phyloP scores from a whole-genome alignment of 1,139 yeast species.

The Torulaspora globosa region DNA sequence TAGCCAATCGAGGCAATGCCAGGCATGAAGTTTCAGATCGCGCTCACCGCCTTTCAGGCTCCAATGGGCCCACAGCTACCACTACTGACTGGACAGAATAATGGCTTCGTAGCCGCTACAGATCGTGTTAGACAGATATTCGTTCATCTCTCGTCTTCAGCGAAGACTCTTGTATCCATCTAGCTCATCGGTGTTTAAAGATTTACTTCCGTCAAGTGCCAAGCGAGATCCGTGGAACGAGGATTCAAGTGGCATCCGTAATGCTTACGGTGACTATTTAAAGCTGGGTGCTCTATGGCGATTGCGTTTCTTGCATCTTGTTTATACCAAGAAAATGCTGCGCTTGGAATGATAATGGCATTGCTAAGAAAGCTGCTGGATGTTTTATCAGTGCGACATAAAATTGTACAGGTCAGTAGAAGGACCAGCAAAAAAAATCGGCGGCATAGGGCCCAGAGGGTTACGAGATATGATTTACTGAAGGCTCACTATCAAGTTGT shows the following conservation, averaged over 20 bases:
- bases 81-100: too few relatives aligned
- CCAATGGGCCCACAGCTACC: too few relatives aligned
- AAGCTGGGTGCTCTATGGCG: not conserved
- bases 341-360: not conserved
- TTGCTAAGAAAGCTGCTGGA: not conserved
- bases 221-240: slow-evolving; percentile 1
- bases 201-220: not conserved
- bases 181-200: not conserved
- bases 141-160: not conserved
- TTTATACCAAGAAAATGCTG: not conserved
- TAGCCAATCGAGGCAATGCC: not conserved
- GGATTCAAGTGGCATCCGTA: not conserved
- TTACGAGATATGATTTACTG: slow-evolving; percentile 1
- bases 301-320: not conserved
- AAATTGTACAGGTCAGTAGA: not conserved
- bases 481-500: not conserved
- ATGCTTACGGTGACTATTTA: not conserved
- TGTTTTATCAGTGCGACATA: not conserved
- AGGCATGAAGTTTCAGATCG: not conserved
- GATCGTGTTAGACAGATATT: not conserved
- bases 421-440: not conserved
- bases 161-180: not conserved
- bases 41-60: not conserved
- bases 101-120: too few relatives aligned
- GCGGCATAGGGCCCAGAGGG: not conserved